These are phyloP conservation scores for Acacia concinna DNA, from an alignment of 331 rosid genomes.

Conservation along the genomic window DNA sequence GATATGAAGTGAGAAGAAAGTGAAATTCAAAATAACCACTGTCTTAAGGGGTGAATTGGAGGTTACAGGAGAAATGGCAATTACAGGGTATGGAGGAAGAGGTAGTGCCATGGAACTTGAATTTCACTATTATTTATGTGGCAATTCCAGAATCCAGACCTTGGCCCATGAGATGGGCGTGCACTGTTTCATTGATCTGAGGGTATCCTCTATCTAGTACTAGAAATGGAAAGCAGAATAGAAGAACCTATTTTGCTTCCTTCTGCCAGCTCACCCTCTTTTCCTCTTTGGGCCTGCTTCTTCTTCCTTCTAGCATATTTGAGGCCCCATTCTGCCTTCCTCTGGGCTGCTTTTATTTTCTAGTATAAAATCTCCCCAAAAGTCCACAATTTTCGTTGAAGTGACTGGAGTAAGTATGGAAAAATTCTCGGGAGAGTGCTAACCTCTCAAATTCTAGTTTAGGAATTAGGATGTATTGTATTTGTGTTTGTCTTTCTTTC, in stretches of 20 bases:
- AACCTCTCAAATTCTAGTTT: neutral
- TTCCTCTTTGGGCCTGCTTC: neutral
- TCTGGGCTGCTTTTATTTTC: neutral
- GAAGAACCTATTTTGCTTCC: neutral
- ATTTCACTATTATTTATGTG: neutral
- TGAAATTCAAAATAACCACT: neutral
- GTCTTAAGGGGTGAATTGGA: neutral
- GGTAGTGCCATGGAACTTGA: neutral
- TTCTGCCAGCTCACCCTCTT: neutral
- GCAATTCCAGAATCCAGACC: neutral
- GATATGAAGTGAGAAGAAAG: neutral
- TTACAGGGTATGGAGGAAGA: neutral
- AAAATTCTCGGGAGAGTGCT: neutral
- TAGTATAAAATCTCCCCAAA: neutral
- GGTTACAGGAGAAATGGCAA: neutral
- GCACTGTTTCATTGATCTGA: neutral
- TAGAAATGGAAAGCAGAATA: neutral
- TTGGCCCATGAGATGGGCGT: neutral
- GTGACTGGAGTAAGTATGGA: neutral
- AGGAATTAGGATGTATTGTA: neutral
- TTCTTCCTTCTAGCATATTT: neutral
- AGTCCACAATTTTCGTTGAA: neutral
- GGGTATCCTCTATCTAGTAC: neutral
- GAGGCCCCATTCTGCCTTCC: neutral
- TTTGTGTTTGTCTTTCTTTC: neutral